Base-by-base conservation (phyloP, 345 rosid species). In the Toxicodendron radicans region DNA sequence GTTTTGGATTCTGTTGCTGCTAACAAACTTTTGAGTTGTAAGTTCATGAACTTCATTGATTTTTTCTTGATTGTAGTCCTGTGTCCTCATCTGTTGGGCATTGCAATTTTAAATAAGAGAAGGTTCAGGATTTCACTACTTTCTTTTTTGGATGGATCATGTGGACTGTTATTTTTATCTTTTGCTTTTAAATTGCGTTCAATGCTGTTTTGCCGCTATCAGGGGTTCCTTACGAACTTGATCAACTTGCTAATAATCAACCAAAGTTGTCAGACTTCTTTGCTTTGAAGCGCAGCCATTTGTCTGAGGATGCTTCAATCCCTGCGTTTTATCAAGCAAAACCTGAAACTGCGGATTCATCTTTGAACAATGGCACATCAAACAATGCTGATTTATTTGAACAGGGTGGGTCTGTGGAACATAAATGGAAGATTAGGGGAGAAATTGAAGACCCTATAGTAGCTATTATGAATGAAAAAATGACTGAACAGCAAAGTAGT, bases 191-290 rank as follows among this genome's bases (percentile, higher is more conserved):
- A 69, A 59, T 51, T 72, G 8, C 62, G 59, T 20, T 76, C 54
- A 72, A 67, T 64, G 21, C 76, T 75, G 20, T 65, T 68, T 66
- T 73, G 21, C 54, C 57, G 67, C 59, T n/a, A 45, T 54, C 70
- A 94, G 98, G 97, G 97, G 84, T 86, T 81, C 92, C 97, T 64
- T 95, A 95, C 82, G 94, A 95, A 82, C 93, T 95, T 53, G 92
- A 92, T 74, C 97, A 92, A 72, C 85, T 91, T 80, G 86, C 87
- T 63, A 85, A 76, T 85, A 91, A 88, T 79, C 97, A 95, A 73
- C 97, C 97, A 33, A 92, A 86, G 79, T 78, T 95, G 86, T 91
- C 95, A 60, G 84, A 83, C 68, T 92, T 95, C 87, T 92, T 95
- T 77, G 64, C 88, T 62, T 64, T 75, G 66, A 84, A 85, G 77